Percentiles rank a stretch among this genome's conserved stretches.
phyloP scores from a whole-genome alignment of 2,329 filamentous ascomycete species.

The Tolypocladium ophioglossoides region DNA sequence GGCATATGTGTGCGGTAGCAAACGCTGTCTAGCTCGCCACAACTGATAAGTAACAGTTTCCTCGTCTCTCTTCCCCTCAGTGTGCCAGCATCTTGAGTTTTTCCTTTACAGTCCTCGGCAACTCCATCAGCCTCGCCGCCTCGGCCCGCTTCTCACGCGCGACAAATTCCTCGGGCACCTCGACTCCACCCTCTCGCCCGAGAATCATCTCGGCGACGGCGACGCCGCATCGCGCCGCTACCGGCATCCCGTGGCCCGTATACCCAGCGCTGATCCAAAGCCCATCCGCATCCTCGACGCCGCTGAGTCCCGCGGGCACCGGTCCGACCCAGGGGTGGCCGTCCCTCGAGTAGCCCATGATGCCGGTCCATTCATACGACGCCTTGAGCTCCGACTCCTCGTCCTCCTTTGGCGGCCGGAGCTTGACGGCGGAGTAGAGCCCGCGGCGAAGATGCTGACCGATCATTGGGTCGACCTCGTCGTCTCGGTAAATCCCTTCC shows the following conservation, averaged over 20 bases:
- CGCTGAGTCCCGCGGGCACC: constrained; percentile 43
- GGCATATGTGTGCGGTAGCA: background rate
- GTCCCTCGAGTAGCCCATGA: constrained; percentile 68
- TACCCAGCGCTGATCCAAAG: constrained; percentile 57
- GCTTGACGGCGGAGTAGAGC: constrained; percentile 29
- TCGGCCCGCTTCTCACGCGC: constrained; percentile 22
- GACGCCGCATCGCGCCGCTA: constrained; percentile 55
- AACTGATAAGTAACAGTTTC: background rate
- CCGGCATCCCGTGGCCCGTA: constrained; percentile 69
- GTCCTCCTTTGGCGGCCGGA: constrained; percentile 20
- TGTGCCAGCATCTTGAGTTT: constrained; percentile 1
- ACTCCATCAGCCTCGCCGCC: constrained; percentile 8
- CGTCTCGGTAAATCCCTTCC: constrained; percentile 49
- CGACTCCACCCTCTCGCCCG: constrained; percentile 24
- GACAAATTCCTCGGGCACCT: constrained; percentile 32
- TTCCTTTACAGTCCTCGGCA: constrained; percentile 6
- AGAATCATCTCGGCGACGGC: constrained; percentile 52
- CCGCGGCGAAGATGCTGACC: constrained; percentile 43
- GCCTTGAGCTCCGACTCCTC: constrained; percentile 36
- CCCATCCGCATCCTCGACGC: constrained; percentile 30
- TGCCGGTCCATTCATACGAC: constrained; percentile 63
- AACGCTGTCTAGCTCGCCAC: background rate
- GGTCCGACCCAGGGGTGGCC: constrained; percentile 59
- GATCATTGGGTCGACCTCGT: constrained; percentile 42
- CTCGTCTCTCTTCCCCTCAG: background rate